These are phyloP conservation scores for Picochlorum sp. DNA, from an alignment of 139 green algal species.

Conservation along the genomic window DNA sequence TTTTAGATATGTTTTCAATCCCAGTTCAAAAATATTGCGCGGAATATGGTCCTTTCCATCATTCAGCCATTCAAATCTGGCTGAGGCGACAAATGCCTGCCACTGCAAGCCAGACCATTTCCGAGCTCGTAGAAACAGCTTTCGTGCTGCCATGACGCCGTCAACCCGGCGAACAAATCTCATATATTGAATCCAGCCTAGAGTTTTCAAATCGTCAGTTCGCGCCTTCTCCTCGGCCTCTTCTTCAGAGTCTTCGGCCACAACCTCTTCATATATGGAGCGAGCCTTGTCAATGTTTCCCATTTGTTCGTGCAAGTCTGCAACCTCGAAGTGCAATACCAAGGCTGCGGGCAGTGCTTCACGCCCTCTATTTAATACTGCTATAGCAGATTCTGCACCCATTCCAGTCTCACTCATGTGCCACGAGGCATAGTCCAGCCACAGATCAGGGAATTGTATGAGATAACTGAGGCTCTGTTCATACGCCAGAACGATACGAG, in stretches of 20 bases:
- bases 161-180: constrained; percentile 56
- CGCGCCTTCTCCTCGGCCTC: not conserved
- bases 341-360: constrained; percentile 49
- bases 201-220: constrained; percentile 16
- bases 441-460: constrained; percentile 56
- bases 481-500: constrained; percentile 66
- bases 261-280: constrained; percentile 47
- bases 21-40: constrained; percentile 88
- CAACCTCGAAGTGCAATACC: constrained; percentile 67
- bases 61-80: constrained; percentile 71
- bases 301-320: constrained; percentile 58
- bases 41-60: constrained; percentile 59
- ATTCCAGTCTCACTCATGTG: constrained; percentile 12
- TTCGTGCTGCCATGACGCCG: constrained; percentile 43
- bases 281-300: constrained; percentile 43
- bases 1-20: constrained; percentile 57
- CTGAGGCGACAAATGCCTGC: constrained; percentile 76
- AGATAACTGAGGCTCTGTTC: constrained; percentile 73
- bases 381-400: constrained; percentile 12
- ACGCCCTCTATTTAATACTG: constrained; percentile 39
- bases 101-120: constrained; percentile 57
- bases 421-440: constrained; percentile 39
- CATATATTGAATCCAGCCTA: constrained; percentile 83
- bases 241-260: not conserved
- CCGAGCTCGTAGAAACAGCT: constrained; percentile 74